Conservation (phyloP, 2,329 filamentous ascomycete species). For the Tricladium varicosporioides region DNA sequence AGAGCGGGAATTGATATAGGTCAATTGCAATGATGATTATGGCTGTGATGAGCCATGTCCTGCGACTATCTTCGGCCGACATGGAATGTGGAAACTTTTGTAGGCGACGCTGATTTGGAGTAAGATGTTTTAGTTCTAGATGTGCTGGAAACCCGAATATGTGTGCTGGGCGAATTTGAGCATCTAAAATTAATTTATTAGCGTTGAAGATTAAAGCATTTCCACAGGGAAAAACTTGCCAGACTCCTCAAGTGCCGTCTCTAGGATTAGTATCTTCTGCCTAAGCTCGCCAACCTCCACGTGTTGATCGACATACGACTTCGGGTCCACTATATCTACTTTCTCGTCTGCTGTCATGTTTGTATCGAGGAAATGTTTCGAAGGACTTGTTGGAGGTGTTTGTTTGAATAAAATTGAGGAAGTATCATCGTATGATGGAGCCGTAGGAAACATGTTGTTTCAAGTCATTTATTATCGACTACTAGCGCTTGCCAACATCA, state of each 20-base stretch:
- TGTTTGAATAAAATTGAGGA: not conserved
- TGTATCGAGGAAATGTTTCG: not conserved
- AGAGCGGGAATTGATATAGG: not conserved
- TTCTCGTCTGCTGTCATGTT: not conserved
- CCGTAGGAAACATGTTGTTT: not conserved
- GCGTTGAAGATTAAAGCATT: not conserved
- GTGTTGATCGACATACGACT: not conserved
- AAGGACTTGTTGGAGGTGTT: not conserved
- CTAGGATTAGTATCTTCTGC: not conserved
- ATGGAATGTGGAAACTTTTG: not conserved
- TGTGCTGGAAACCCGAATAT: not conserved
- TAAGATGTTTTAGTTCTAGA: not conserved
- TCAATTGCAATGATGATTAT: not conserved
- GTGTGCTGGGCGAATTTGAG: not conserved
- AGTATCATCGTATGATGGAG: not conserved
- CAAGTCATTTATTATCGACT: not conserved
- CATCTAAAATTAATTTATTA: not conserved
- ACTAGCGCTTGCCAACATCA: too few relatives aligned
- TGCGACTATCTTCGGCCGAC: not conserved
- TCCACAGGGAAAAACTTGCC: not conserved
- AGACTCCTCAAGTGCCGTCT: not conserved
- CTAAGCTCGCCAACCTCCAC: not conserved
- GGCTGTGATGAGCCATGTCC: not conserved
- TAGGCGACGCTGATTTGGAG: not conserved
- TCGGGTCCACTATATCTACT: not conserved